phyloP scores from a whole-genome alignment of 2,329 filamentous ascomycete genomes.

The Venturia carpophila region DNA sequence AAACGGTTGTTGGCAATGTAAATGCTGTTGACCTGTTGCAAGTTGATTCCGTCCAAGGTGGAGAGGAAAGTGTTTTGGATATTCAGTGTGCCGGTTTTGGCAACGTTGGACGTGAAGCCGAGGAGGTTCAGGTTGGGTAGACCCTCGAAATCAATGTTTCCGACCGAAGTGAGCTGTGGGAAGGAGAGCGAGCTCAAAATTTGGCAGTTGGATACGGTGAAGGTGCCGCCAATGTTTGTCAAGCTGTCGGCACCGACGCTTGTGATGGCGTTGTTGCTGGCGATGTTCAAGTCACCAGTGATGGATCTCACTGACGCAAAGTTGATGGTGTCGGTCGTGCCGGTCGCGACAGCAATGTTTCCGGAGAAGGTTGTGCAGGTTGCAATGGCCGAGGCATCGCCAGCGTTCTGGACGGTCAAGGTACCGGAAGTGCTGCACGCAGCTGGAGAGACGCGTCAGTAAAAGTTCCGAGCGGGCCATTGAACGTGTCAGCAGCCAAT shows the following conservation, averaged over 20 bases:
- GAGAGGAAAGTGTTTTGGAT: constrained; percentile 81
- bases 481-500: background rate
- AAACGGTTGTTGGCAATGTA: constrained; percentile 86
- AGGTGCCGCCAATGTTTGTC: constrained; percentile 57
- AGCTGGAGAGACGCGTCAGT: constrained; percentile 12
- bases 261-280: constrained; percentile 53
- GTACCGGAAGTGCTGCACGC: constrained; percentile 38
- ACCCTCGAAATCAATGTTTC: constrained; percentile 61
- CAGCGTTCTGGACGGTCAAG: constrained; percentile 52
- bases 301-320: constrained; percentile 57
- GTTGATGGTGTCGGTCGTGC: constrained; percentile 49
- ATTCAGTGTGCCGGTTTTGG: constrained; percentile 56
- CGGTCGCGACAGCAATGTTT: constrained; percentile 55
- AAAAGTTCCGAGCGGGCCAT: background rate
- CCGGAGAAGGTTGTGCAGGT: constrained; percentile 63
- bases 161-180: constrained; percentile 55
- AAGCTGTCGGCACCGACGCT: constrained; percentile 56
- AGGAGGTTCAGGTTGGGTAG: constrained; percentile 57
- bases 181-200: constrained; percentile 62
- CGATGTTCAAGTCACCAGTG: constrained; percentile 46
- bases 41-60: constrained; percentile 71
- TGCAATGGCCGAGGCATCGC: constrained; percentile 52
- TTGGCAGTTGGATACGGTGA: constrained; percentile 61
- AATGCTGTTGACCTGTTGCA: constrained; percentile 63
- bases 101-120: constrained; percentile 57